Conservation (phyloP, 2,329 filamentous ascomycete species). For the Aspergillus pseudoglaucus region DNA sequence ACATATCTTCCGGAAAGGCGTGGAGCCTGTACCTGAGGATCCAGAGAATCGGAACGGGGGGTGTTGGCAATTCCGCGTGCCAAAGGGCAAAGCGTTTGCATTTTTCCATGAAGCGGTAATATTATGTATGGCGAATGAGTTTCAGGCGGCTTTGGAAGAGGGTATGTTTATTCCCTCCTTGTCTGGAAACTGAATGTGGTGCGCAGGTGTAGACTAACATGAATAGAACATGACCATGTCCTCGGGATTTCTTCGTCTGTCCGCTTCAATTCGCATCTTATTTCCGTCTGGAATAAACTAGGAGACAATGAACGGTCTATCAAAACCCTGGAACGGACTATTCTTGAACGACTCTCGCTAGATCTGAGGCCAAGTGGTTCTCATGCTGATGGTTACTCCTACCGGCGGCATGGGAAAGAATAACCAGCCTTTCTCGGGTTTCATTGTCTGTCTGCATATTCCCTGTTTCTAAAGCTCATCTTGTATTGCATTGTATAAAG, state of each 20-base stretch:
- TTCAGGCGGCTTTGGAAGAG: slow-evolving; percentile 66
- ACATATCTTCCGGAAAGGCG: slow-evolving; percentile 73
- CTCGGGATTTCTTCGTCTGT: slow-evolving; percentile 83
- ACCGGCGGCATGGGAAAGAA: slow-evolving; percentile 86
- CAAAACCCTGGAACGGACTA: slow-evolving; percentile 64
- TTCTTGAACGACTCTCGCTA: slow-evolving; percentile 65
- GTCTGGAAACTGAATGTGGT: not conserved
- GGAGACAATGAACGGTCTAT: slow-evolving; percentile 72
- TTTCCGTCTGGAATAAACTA: slow-evolving; percentile 91
- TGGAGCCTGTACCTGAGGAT: slow-evolving; percentile 76
- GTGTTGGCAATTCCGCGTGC: slow-evolving; percentile 86
- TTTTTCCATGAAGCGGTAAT: slow-evolving; percentile 34
- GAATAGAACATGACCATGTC: slow-evolving; percentile 68
- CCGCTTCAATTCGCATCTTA: slow-evolving; percentile 80
- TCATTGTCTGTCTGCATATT: not conserved
- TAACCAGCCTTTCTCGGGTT: no score
- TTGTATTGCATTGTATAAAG: no score
- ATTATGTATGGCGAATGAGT: slow-evolving; percentile 32
- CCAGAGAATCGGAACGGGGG: slow-evolving; percentile 78
- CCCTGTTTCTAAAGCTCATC: not conserved
- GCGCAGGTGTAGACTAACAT: slow-evolving; percentile 1
- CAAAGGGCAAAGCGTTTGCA: slow-evolving; percentile 61
- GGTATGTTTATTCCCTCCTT: slow-evolving; percentile 48
- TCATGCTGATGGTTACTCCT: slow-evolving; percentile 48
- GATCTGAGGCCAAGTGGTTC: slow-evolving; percentile 64